phyloP scores from a whole-genome alignment of 2,329 filamentous ascomycete genomes.

The Apiospora phragmitis region DNA sequence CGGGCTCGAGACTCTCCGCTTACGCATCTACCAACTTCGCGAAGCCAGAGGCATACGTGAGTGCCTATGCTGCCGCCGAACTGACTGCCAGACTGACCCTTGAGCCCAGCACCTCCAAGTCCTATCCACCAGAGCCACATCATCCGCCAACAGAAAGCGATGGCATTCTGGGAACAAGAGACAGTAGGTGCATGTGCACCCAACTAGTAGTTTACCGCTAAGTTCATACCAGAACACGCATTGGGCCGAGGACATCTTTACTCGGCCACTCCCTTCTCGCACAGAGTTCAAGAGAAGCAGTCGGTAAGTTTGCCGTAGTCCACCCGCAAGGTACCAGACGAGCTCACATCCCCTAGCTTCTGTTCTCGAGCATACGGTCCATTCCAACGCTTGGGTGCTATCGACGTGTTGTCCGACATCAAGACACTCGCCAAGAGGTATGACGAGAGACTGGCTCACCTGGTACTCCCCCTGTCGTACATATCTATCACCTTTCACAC shows the following conservation, averaged over 20 bases:
- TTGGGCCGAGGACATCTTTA: slow-evolving; percentile 64
- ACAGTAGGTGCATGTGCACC: slow-evolving; percentile 21
- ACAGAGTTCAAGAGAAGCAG: slow-evolving; percentile 47
- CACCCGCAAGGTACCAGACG: neutral
- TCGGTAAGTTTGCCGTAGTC: slow-evolving; percentile 27
- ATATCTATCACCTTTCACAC: neutral
- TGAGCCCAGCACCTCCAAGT: slow-evolving; percentile 25
- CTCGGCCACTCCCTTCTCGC: slow-evolving; percentile 50
- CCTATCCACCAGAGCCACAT: slow-evolving; percentile 25
- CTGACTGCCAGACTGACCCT: neutral
- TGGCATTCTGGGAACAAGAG: slow-evolving; percentile 30
- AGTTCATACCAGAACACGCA: slow-evolving; percentile 44
- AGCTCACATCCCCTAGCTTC: neutral
- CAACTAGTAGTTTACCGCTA: neutral
- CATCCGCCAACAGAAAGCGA: slow-evolving; percentile 23
- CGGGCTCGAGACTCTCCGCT: slow-evolving; percentile 48
- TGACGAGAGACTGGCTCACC: slow-evolving; percentile 11
- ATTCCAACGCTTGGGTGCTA: slow-evolving; percentile 38
- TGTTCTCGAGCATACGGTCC: slow-evolving; percentile 21
- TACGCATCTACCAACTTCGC: slow-evolving; percentile 52
- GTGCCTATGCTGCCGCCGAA: slow-evolving; percentile 21
- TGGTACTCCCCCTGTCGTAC: neutral
- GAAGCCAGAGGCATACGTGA: slow-evolving; percentile 54
- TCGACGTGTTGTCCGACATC: slow-evolving; percentile 47
- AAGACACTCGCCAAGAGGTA: slow-evolving; percentile 58